phyloP scores from a whole-genome alignment of 1,284 basidiomycete species.

The Boletus albobrunnescens region DNA sequence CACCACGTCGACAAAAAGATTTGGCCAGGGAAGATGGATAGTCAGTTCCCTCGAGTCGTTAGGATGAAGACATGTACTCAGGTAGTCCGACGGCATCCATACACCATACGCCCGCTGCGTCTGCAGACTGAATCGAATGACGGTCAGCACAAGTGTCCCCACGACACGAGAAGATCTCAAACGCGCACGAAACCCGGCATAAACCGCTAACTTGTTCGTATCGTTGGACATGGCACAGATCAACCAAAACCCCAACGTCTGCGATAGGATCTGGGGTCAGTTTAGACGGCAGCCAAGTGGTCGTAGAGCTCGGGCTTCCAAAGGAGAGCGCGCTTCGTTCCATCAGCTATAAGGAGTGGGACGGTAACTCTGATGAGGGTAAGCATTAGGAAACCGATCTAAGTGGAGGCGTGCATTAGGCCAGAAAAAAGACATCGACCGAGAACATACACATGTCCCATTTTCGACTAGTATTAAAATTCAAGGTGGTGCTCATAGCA shows the following conservation, averaged over 20 bases:
- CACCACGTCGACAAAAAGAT: constrained; percentile 35
- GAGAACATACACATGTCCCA: constrained; percentile 30
- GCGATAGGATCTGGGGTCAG: constrained; percentile 38
- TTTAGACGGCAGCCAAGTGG: constrained; percentile 31
- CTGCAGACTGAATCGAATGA: constrained; percentile 36
- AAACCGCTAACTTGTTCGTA: constrained; percentile 37
- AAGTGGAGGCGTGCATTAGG: background rate
- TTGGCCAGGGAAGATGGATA: background rate
- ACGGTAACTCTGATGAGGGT: constrained; percentile 33
- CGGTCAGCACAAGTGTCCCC: background rate
- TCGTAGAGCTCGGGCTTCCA: constrained; percentile 36
- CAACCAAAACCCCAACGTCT: constrained; percentile 39
- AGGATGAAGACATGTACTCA: constrained; percentile 9
- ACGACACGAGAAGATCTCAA: background rate
- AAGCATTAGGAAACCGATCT: constrained; percentile 36
- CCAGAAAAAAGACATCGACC: background rate
- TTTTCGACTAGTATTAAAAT: constrained; percentile 23
- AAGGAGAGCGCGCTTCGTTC: constrained; percentile 34
- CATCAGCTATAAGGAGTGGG: constrained; percentile 35
- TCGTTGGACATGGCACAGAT: constrained; percentile 41
- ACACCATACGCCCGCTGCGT: constrained; percentile 37
- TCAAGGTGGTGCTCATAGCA: background rate
- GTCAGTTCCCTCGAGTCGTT: no score
- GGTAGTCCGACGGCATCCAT: constrained; percentile 30
- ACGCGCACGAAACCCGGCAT: constrained; percentile 40